phyloP scores from a whole-genome alignment of 140 eudicot genomes.

The Oenanthe javanica region DNA sequence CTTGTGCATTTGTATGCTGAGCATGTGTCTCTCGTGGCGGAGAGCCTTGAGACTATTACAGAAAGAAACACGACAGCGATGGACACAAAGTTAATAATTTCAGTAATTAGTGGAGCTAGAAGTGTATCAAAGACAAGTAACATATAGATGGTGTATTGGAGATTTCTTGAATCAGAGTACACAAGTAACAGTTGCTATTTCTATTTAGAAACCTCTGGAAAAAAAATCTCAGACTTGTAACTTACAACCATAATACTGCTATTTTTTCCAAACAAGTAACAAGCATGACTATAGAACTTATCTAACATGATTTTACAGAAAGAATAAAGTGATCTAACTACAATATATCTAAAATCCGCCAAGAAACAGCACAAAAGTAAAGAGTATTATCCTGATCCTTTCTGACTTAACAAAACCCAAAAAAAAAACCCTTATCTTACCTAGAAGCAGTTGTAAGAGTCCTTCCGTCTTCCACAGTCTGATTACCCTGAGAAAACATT shows the following conservation, averaged over 20 bases:
- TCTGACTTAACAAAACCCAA: neutral
- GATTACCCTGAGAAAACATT: conserved; percentile 47
- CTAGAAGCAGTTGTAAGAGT: conserved; percentile 60
- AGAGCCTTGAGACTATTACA: conserved; percentile 49
- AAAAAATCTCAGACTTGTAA: neutral
- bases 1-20: conserved; percentile 74
- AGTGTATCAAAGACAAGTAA: neutral
- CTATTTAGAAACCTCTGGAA: neutral
- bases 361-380: neutral
- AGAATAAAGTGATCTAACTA: neutral
- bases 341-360: neutral
- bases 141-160: too few relatives aligned
- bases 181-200: neutral
- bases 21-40: conserved; percentile 63
- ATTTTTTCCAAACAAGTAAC: neutral
- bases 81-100: neutral
- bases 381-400: neutral
- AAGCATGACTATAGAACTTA: neutral
- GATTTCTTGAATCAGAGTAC: neutral
- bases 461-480: conserved; percentile 47
- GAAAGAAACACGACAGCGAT: neutral
- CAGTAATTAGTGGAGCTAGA: neutral
- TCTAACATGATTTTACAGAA: neutral
- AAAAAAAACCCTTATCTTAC: conserved; percentile 26
- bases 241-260: neutral